A percentile compares a stretch with the other conserved stretches of the same genome.
These are phyloP conservation scores for Auricularia auricula-judae DNA, from an alignment of 768 basidiomycete genomes.

Conservation along the genomic window DNA sequence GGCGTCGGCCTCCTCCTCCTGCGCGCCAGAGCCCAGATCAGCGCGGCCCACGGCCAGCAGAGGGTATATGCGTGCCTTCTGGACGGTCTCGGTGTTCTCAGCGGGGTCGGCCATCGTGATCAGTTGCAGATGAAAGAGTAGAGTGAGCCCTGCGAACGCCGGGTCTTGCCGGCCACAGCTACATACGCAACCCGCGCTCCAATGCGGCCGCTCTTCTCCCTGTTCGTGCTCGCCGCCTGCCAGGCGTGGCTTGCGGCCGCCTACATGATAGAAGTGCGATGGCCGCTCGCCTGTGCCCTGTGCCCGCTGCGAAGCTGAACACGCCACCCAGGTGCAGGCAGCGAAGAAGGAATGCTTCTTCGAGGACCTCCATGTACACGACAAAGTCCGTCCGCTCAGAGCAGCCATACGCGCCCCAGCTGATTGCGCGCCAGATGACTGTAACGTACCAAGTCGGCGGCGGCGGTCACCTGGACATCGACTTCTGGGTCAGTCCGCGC, in stretches of 20 bases:
- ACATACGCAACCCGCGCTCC: background rate
- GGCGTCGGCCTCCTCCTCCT: constrained; percentile 72
- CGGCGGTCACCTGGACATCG: constrained; percentile 93
- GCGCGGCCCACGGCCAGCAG: background rate
- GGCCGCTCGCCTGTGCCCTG: constrained; percentile 26
- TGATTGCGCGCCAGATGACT: constrained; percentile 63
- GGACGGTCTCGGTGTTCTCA: constrained; percentile 2
- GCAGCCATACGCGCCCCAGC: background rate
- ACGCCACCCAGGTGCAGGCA: constrained; percentile 42
- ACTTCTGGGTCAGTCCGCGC: constrained; percentile 72
- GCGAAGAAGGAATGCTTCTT: constrained; percentile 92
- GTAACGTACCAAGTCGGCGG: constrained; percentile 98
- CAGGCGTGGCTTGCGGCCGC: constrained; percentile 29
- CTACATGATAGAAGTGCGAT: constrained; percentile 63
- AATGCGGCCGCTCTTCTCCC: background rate
- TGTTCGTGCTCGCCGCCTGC: background rate
- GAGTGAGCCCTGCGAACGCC: background rate
- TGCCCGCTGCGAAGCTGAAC: constrained; percentile 7
- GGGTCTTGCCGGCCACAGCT: background rate
- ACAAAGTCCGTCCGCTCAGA: constrained; percentile 46
- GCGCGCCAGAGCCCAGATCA: constrained; percentile 6
- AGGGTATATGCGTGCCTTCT: background rate
- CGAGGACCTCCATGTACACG: constrained; percentile 83
- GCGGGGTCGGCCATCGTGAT: constrained; percentile 5
- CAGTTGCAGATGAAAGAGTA: background rate